phyloP scores from a whole-genome alignment of 2,329 filamentous ascomycete genomes.

The Aspergillus fischeri region DNA sequence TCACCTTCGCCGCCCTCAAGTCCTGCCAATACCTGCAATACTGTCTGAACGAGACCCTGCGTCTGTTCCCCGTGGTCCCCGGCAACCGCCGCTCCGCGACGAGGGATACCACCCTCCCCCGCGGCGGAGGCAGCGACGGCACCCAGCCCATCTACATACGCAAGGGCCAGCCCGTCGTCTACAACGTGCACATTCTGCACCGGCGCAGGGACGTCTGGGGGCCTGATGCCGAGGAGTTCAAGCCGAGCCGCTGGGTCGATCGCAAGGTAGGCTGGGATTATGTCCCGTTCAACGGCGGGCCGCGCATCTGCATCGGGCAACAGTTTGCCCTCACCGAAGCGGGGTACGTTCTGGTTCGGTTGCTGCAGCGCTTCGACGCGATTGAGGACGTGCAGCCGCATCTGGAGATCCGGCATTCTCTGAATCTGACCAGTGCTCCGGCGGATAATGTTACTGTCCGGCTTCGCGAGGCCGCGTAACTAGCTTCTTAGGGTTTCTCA shows the following conservation, averaged over 20 bases:
- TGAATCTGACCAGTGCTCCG: not conserved
- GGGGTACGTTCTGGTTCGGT: constrained; percentile 62
- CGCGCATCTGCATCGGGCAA: constrained; percentile 72
- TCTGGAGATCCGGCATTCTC: not conserved
- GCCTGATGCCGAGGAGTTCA: constrained; percentile 50
- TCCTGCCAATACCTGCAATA: constrained; percentile 37
- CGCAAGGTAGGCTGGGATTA: constrained; percentile 64
- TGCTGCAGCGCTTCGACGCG: constrained; percentile 68
- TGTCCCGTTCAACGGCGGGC: constrained; percentile 71
- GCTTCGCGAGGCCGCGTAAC: not conserved
- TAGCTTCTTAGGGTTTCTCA: not conserved
- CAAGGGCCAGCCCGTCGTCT: constrained; percentile 63
- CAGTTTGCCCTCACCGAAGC: constrained; percentile 74
- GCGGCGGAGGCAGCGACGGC: constrained; percentile 59
- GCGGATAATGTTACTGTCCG: not conserved
- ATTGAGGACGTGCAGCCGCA: constrained; percentile 43
- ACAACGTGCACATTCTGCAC: constrained; percentile 70
- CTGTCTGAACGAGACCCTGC: constrained; percentile 39
- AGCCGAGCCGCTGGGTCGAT: constrained; percentile 67
- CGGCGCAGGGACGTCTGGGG: constrained; percentile 54
- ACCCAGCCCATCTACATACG: constrained; percentile 59
- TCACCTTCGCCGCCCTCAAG: constrained; percentile 44
- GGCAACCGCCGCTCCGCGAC: constrained; percentile 41
- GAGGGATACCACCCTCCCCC: constrained; percentile 42
- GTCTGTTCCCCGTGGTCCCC: constrained; percentile 46